Conservation (phyloP, 2,329 filamentous ascomycete genomes). For the Cladosporium sp. region DNA sequence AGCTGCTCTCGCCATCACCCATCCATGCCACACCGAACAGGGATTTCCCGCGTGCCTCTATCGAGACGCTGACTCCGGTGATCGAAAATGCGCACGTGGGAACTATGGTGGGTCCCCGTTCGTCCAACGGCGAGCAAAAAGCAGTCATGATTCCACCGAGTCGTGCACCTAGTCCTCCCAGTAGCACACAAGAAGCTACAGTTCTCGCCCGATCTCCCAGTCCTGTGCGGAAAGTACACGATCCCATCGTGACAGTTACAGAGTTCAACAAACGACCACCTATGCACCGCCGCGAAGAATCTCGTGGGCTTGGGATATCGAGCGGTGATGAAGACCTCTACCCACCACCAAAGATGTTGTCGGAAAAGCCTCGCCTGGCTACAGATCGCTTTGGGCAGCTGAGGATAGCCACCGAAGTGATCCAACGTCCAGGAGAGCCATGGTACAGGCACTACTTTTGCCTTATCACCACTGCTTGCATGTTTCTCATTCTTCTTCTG, state of each 20-base stretch:
- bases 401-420: conserved; percentile 33
- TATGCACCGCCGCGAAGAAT: conserved; percentile 29
- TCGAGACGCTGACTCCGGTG: conserved; percentile 28
- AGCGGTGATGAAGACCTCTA: conserved; percentile 29
- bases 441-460: conserved; percentile 37
- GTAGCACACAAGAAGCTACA: conserved; percentile 2
- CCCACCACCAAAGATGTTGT: conserved; percentile 27
- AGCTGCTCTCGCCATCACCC: conserved; percentile 9
- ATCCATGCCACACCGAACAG: not conserved
- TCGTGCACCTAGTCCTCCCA: conserved; percentile 26
- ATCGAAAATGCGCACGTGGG: conserved; percentile 36
- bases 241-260: not conserved
- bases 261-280: not conserved
- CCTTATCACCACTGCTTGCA: conserved; percentile 35
- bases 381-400: conserved; percentile 36
- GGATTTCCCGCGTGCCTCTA: not conserved
- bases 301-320: conserved; percentile 31
- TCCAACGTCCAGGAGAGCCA: conserved; percentile 24
- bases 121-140: conserved; percentile 31
- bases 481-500: conserved; percentile 41
- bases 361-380: conserved; percentile 30
- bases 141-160: conserved; percentile 29
- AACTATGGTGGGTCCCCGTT: conserved; percentile 32
- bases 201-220: not conserved
- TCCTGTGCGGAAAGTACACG: not conserved